These are phyloP conservation scores for Penicillium ochrochloron DNA, from an alignment of 495 filamentous ascomycete genomes.

Conservation along the genomic window DNA sequence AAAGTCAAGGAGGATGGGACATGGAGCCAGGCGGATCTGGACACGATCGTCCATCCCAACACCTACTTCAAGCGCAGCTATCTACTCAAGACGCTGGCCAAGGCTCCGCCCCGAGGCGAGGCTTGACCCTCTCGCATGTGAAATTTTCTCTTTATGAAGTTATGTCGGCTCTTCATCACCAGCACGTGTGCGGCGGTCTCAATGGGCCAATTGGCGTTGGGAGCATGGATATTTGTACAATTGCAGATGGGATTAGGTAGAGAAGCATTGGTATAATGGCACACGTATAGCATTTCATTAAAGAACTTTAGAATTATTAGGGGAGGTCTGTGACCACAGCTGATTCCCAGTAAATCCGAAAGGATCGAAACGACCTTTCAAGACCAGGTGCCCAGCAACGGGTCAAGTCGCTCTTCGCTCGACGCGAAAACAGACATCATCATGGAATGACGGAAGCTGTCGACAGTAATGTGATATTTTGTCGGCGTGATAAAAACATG, in stretches of 20 bases:
- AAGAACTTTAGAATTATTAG: not conserved
- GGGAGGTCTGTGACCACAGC: constrained; percentile 69
- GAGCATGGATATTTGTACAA: constrained; percentile 25
- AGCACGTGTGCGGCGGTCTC: constrained; percentile 19
- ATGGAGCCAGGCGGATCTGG: constrained; percentile 79
- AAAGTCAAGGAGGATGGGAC: constrained; percentile 80
- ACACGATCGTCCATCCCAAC: constrained; percentile 97
- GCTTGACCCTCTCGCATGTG: constrained; percentile 25
- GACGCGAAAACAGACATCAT: constrained; percentile 69
- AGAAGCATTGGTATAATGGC: constrained; percentile 7
- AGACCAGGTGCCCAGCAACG: constrained; percentile 81
- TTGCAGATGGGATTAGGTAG: constrained; percentile 21
- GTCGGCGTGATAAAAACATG: constrained; percentile 55
- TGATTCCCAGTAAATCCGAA: constrained; percentile 76
- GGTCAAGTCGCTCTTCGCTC: constrained; percentile 67
- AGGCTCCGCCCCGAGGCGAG: constrained; percentile 35
- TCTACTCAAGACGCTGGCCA: constrained; percentile 69
- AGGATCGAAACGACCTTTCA: constrained; percentile 69
- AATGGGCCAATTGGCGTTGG: constrained; percentile 27
- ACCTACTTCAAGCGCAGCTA: constrained; percentile 96
- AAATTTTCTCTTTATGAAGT: constrained; percentile 36
- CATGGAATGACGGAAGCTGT: constrained; percentile 56
- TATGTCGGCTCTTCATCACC: constrained; percentile 25
- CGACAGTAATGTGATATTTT: constrained; percentile 62
- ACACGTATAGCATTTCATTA: not conserved